These are phyloP conservation scores for Kazachstania sp. DNA, from an alignment of 1,139 yeast genomes.

Conservation along the genomic window DNA sequence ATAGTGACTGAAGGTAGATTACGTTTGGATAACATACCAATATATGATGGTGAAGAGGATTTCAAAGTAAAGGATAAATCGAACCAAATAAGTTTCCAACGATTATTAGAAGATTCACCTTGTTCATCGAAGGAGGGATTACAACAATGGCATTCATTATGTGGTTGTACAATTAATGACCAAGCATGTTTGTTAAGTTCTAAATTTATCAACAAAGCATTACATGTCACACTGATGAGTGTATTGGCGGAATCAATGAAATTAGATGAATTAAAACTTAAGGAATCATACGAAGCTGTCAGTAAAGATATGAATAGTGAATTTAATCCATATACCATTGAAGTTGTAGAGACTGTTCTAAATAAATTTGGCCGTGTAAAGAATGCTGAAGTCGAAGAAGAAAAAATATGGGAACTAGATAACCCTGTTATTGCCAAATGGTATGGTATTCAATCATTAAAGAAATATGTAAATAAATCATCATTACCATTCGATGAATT, in stretches of 20 bases:
- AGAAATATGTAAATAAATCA: slow-evolving; percentile 29
- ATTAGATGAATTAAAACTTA: slow-evolving; percentile 29
- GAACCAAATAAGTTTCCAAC: slow-evolving; percentile 23
- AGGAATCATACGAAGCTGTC: slow-evolving; percentile 24
- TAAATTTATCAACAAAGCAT: slow-evolving; percentile 32
- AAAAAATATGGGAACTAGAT: slow-evolving; percentile 33
- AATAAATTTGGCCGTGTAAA: slow-evolving; percentile 36
- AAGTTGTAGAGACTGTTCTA: slow-evolving; percentile 41
- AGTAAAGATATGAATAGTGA: slow-evolving; percentile 24
- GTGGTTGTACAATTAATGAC: slow-evolving; percentile 49
- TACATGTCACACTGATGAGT: slow-evolving; percentile 43
- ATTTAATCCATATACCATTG: slow-evolving; percentile 24
- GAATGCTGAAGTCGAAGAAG: slow-evolving; percentile 3
- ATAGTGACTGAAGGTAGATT: slow-evolving; percentile 38
- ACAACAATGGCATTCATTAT: slow-evolving; percentile 41
- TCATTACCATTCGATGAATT: slow-evolving; percentile 40
- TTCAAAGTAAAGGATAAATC: slow-evolving; percentile 4
- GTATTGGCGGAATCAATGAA: slow-evolving; percentile 39
- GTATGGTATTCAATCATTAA: slow-evolving; percentile 52
- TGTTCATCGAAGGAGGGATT: slow-evolving; percentile 51
- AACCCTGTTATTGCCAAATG: slow-evolving; percentile 41
- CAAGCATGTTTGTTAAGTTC: slow-evolving; percentile 34
- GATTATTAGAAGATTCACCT: slow-evolving; percentile 43
- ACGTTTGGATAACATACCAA: slow-evolving; percentile 40
- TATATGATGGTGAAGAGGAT: slow-evolving; percentile 36